Base-by-base conservation (phyloP, 129 eudicot genomes). In the Tanacetum coccineum region DNA sequence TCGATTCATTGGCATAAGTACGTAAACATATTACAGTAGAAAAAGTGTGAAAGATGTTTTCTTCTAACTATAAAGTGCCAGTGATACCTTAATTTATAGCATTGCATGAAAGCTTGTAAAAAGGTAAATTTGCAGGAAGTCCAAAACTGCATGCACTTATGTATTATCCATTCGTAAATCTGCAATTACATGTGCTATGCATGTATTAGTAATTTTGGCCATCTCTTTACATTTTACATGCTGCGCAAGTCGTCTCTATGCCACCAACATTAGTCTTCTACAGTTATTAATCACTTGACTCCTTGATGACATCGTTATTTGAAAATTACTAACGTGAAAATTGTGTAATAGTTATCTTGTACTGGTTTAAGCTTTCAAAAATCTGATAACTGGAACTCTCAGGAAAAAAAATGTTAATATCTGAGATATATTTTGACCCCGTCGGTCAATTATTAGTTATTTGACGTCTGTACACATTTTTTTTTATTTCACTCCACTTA, bases 351-450 rank as follows among this genome's bases (percentile, higher is more conserved):
- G 28, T 15, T 13, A 47, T 55, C 62, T 20, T n/a, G 56, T 26
- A 71, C 51, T 71, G 61, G n/a, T 47, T 42, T 58, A 48, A 59
- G 60, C 49, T 45, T 48, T 26, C 7, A 28, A 30, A 59, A 50
- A 48, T n/a, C 5, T 21, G 61, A 55, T 21, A 21, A 55, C 25
- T 55, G 6, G 15, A 32, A 32, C 39, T 32, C 39, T 32, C 39
- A 32, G 4, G 6, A 32, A 32, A 32, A 5, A 32, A 5, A 0
- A 1, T 32, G 39, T 32, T 32, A 36, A 36, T 36, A 36, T 36
- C 10, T 36, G 42, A 36, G 42, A 36, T 36, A 36, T 7, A 36
- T 7, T 32, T 32, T 6, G 42, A 36, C 42, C 42, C 42, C 0
- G 10, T 0, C 2, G 10, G 42, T 6, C 42, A 36, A 36, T 36